Percentiles rank a stretch among this genome's conserved stretches.
Evolutionary conservation across 139 green algal genomes (phyloP).

Genomic region (Chlorella sp.): DNA sequence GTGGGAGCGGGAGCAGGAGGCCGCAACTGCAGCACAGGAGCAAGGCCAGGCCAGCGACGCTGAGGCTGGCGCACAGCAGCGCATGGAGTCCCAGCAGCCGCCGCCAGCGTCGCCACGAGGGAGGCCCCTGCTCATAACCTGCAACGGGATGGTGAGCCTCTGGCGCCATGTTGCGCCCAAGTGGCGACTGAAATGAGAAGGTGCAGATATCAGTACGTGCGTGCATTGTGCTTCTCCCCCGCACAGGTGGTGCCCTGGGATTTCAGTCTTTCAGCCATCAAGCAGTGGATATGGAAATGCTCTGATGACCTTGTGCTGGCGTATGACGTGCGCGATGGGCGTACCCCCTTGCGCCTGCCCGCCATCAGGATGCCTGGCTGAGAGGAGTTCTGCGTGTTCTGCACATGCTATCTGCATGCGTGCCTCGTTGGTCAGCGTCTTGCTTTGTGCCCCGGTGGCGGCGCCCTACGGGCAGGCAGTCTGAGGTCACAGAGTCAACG

Average conservation of each 20-base stretch:
- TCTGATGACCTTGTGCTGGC: conserved; percentile 82
- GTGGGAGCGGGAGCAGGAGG: conserved; percentile 22
- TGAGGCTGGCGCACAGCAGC: conserved; percentile 9
- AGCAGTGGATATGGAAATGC: conserved; percentile 86
- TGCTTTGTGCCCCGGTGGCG: no score
- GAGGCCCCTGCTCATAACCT: conserved; percentile 43
- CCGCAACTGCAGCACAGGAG: background rate
- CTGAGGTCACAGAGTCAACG: no score
- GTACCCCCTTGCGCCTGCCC: conserved; percentile 41
- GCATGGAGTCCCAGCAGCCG: background rate
- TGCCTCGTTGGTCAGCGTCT: no score
- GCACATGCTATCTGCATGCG: no score
- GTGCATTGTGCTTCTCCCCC: no score
- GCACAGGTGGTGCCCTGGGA: conserved; percentile 80
- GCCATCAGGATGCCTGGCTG: conserved; percentile 28
- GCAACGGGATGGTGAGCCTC: conserved; percentile 61
- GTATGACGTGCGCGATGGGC: conserved; percentile 51
- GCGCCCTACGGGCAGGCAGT: no score
- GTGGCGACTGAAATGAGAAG: no score
- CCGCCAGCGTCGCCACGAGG: conserved; percentile 36
- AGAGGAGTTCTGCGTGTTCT: no score
- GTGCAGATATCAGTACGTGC: no score
- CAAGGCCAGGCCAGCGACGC: background rate
- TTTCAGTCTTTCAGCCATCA: conserved; percentile 80
- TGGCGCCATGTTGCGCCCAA: no score